Conservation (phyloP, 306 rosid genomes). For the Prunus davidiana region DNA sequence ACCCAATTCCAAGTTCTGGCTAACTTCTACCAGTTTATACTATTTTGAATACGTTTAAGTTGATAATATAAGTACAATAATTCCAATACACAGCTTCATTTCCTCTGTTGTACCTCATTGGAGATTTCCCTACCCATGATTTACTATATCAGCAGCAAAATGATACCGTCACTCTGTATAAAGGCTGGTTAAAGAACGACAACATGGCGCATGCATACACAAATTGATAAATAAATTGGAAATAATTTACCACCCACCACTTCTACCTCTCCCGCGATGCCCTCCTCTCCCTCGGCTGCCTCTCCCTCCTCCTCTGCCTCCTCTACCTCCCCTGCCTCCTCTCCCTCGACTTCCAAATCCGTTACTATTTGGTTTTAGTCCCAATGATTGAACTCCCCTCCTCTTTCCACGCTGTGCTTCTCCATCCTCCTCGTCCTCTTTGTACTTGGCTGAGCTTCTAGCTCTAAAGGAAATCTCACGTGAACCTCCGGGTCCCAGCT, state of each 20-base stretch:
- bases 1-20: too few relatives aligned
- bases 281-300: slow-evolving; percentile 31
- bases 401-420: slow-evolving; percentile 39
- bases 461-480: slow-evolving; percentile 78
- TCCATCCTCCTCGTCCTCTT: slow-evolving; percentile 52
- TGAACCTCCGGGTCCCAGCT: slow-evolving; percentile 85
- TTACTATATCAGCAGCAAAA: too few relatives aligned
- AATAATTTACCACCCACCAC: slow-evolving; percentile 27
- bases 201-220: too few relatives aligned
- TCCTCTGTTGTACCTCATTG: too few relatives aligned
- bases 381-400: slow-evolving; percentile 70
- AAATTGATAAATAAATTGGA: too few relatives aligned
- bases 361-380: slow-evolving; percentile 41
- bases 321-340: slow-evolving; percentile 23
- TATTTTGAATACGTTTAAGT: too few relatives aligned
- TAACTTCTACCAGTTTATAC: too few relatives aligned
- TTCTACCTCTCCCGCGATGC: slow-evolving; percentile 34
- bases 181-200: too few relatives aligned
- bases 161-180: too few relatives aligned
- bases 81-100: too few relatives aligned
- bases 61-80: too few relatives aligned
- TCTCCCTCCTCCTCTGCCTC: slow-evolving; percentile 14
- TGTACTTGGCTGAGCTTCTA: slow-evolving; percentile 62
- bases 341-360: slow-evolving; percentile 44
- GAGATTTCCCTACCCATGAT: too few relatives aligned